These are phyloP conservation scores for Coprinellus micaceus DNA, from an alignment of 768 basidiomycete genomes.

Conservation along the genomic window DNA sequence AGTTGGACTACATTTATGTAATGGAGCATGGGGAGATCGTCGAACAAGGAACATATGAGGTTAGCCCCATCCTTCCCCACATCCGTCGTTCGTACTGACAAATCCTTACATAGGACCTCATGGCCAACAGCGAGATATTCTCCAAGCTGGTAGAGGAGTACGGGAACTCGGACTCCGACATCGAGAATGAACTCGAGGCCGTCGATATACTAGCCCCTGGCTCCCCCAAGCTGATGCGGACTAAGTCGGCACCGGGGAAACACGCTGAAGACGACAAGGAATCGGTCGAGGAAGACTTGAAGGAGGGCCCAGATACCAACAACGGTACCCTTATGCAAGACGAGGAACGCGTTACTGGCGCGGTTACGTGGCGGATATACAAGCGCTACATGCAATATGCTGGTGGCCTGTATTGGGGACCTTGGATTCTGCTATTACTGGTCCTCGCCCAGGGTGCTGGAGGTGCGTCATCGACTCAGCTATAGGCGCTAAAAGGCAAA, in stretches of 20 bases:
- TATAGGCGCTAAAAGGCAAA: no score
- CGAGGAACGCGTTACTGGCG: conserved; percentile 57
- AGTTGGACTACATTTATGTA: conserved; percentile 61
- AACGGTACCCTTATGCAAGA: conserved; percentile 40
- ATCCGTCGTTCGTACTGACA: not conserved
- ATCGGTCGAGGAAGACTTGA: not conserved
- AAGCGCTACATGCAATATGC: conserved; percentile 43
- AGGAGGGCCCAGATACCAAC: conserved; percentile 6
- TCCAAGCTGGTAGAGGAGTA: conserved; percentile 54
- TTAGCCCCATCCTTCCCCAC: conserved; percentile 18
- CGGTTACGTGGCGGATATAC: conserved; percentile 50
- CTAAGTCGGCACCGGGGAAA: not conserved
- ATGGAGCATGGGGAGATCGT: conserved; percentile 56
- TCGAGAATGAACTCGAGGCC: conserved; percentile 21
- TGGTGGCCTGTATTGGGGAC: conserved; percentile 46
- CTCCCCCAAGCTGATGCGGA: not conserved
- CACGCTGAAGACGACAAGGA: no score
- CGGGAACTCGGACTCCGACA: conserved; percentile 37
- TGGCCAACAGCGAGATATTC: conserved; percentile 40
- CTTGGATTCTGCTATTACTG: conserved; percentile 39
- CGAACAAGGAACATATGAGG: conserved; percentile 61
- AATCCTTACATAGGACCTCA: conserved; percentile 36
- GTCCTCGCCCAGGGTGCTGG: conserved; percentile 41
- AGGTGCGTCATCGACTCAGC: conserved; percentile 28
- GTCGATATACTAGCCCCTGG: not conserved